phyloP scores from a whole-genome alignment of 2,329 filamentous ascomycete species.

The Fusarium chuoi region DNA sequence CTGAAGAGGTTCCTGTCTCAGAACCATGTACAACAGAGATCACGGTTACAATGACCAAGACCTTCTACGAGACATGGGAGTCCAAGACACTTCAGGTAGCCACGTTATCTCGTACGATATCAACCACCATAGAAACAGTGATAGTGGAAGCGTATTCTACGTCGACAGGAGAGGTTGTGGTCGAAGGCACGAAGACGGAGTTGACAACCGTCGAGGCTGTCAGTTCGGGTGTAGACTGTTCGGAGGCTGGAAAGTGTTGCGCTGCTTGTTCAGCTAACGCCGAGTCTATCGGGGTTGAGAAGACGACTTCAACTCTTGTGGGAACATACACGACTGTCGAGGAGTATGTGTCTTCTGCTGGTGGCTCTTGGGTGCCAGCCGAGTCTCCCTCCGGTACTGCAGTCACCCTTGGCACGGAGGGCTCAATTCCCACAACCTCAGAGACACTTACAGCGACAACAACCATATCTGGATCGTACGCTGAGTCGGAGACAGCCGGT shows the following conservation, averaged over 20 bases:
- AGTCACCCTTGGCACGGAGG: neutral
- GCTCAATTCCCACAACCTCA: neutral
- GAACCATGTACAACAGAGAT: slow-evolving; percentile 40
- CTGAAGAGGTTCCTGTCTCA: slow-evolving; percentile 9
- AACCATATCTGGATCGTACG: neutral
- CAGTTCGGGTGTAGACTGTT: slow-evolving; percentile 30
- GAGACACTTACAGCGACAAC: slow-evolving; percentile 6
- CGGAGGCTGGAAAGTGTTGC: slow-evolving; percentile 30
- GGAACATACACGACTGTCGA: slow-evolving; percentile 17
- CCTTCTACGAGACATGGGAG: slow-evolving; percentile 40
- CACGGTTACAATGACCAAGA: slow-evolving; percentile 42
- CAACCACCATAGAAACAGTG: slow-evolving; percentile 37
- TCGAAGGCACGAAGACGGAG: slow-evolving; percentile 35
- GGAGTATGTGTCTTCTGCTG: slow-evolving; percentile 25
- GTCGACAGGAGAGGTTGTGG: slow-evolving; percentile 34
- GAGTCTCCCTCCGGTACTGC: slow-evolving; percentile 3
- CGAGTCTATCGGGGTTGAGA: neutral
- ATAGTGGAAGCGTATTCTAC: slow-evolving; percentile 44
- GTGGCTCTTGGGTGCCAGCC: slow-evolving; percentile 16
- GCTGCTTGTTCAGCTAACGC: slow-evolving; percentile 19
- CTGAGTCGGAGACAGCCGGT: slow-evolving; percentile 11
- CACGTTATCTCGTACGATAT: slow-evolving; percentile 32
- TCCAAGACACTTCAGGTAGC: slow-evolving; percentile 28
- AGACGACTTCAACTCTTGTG: neutral
- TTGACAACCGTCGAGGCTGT: slow-evolving; percentile 34